These are phyloP conservation scores for Eremothecium sinecaudum DNA, from an alignment of 1,139 yeast genomes.

Conservation along the genomic window DNA sequence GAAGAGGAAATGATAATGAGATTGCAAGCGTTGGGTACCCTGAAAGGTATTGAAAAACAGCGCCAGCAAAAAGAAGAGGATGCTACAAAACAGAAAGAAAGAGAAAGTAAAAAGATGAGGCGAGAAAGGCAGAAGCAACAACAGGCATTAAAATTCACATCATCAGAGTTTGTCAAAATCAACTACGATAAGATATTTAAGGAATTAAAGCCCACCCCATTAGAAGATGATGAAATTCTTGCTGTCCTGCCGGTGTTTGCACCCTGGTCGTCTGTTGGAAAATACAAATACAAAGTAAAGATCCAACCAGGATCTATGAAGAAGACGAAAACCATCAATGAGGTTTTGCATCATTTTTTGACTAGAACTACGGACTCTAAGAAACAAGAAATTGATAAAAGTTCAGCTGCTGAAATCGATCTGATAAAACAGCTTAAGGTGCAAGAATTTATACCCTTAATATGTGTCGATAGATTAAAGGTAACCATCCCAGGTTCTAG, in stretches of 20 bases:
- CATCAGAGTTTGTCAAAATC: slow-evolving; percentile 28
- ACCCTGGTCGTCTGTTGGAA: slow-evolving; percentile 76
- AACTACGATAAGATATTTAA: slow-evolving; percentile 30
- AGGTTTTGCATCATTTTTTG: slow-evolving; percentile 51
- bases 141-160: slow-evolving; percentile 41
- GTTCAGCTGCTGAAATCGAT: slow-evolving; percentile 67
- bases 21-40: slow-evolving; percentile 76
- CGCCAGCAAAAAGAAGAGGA: slow-evolving; percentile 34
- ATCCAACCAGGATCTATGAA: slow-evolving; percentile 80
- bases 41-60: slow-evolving; percentile 51
- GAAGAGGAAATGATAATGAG: slow-evolving; percentile 71
- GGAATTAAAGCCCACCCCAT: slow-evolving; percentile 34
- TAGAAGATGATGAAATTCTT: slow-evolving; percentile 35
- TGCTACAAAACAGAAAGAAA: slow-evolving; percentile 31
- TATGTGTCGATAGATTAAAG: slow-evolving; percentile 45
- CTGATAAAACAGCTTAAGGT: slow-evolving; percentile 50
- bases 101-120: slow-evolving; percentile 32
- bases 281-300: slow-evolving; percentile 74
- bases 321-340: slow-evolving; percentile 78
- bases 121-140: slow-evolving; percentile 43
- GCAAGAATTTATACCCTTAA: slow-evolving; percentile 41
- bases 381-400: slow-evolving; percentile 43
- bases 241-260: slow-evolving; percentile 77
- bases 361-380: slow-evolving; percentile 46
- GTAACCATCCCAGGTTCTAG: slow-evolving; percentile 33